These are phyloP conservation scores for Begonia fuchsioides DNA, from an alignment of 306 rosid species.

Conservation along the genomic window DNA sequence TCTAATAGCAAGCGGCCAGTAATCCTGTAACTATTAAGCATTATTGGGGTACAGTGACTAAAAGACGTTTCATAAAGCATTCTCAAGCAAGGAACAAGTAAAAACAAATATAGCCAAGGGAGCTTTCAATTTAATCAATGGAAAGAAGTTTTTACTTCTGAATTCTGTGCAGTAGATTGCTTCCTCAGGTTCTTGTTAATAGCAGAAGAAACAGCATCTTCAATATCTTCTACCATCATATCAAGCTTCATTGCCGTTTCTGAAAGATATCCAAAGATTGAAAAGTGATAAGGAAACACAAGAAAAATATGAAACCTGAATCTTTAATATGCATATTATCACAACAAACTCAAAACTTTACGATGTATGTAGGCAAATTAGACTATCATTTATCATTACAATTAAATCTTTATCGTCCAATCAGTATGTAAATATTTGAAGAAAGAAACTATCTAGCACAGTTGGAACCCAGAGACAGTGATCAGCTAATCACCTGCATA, in stretches of 20 bases:
- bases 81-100: not conserved
- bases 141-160: conserved; percentile 46
- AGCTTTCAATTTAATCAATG: conserved; percentile 7
- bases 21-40: conserved; percentile 45
- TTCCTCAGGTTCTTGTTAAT: conserved; percentile 59
- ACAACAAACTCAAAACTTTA: no score
- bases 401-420: no score
- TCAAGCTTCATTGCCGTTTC: conserved; percentile 86
- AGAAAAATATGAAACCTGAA: not conserved
- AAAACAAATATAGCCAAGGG: not conserved
- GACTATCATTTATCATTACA: no score
- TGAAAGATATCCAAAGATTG: conserved; percentile 21
- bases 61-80: not conserved
- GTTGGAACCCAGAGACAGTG: no score
- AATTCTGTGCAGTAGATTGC: conserved; percentile 29
- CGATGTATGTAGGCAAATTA: no score
- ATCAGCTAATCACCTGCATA: conserved; percentile 49
- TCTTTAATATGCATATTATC: no score
- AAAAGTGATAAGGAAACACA: conserved; percentile 11
- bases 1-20: conserved; percentile 45
- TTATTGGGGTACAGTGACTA: not conserved
- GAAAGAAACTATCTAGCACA: no score
- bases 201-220: conserved; percentile 73
- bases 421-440: no score
- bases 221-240: conserved; percentile 72